Conservation (phyloP, 371 early-diverging fungal genomes). For the Rhizopus delemar region DNA sequence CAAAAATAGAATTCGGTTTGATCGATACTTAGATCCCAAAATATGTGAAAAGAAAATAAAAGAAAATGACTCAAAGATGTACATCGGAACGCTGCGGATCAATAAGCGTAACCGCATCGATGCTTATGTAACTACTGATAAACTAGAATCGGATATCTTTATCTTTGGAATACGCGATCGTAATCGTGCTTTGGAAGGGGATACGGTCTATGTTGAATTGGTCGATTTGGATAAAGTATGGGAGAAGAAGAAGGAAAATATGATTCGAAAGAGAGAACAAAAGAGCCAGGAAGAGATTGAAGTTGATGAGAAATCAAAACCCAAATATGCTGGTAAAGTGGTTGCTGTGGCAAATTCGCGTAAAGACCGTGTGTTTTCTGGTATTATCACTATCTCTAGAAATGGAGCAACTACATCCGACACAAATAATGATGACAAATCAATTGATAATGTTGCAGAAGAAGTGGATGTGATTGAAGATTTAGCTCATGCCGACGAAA, state of each 20-base stretch:
- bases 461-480: background rate
- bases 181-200: conserved; percentile 82
- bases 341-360: conserved; percentile 53
- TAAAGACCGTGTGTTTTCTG: conserved; percentile 48
- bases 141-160: conserved; percentile 52
- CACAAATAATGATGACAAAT: background rate
- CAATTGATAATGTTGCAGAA: background rate
- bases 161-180: conserved; percentile 59
- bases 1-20: conserved; percentile 20
- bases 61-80: conserved; percentile 8
- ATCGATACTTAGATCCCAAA: conserved; percentile 27
- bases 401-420: background rate
- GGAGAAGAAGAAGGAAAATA: conserved; percentile 26
- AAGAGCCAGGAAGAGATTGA: conserved; percentile 26
- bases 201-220: conserved; percentile 65
- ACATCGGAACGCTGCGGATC: conserved; percentile 63
- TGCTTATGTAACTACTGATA: conserved; percentile 66
- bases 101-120: conserved; percentile 64
- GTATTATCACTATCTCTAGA: conserved; percentile 16
- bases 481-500: background rate
- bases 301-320: conserved; percentile 17
- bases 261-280: conserved; percentile 15
- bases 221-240: conserved; percentile 52
- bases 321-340: conserved; percentile 35
- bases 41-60: conserved; percentile 17